phyloP scores from a whole-genome alignment of 2,329 filamentous ascomycete species.

The Aspergillus vadensis region DNA sequence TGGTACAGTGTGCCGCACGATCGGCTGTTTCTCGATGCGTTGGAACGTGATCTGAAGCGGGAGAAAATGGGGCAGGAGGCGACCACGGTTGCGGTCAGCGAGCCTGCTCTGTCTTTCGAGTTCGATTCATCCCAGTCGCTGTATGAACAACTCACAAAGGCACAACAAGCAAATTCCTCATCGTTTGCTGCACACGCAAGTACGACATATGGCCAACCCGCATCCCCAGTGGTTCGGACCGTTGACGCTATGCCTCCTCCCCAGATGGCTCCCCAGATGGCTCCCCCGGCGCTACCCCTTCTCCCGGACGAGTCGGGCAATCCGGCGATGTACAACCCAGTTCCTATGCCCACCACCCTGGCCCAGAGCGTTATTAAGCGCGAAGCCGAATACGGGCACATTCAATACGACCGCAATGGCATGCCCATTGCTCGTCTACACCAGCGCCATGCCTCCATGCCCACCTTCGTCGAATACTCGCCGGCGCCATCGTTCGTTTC shows the following conservation, averaged over 20 bases:
- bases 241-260: constrained; percentile 91
- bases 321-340: constrained; percentile 70
- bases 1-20: constrained; percentile 99
- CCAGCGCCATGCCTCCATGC: constrained; percentile 97
- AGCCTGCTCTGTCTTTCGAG: constrained; percentile 96
- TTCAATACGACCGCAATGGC: constrained; percentile 91
- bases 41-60: constrained; percentile 95
- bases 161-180: constrained; percentile 96
- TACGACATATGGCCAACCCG: constrained; percentile 67
- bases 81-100: constrained; percentile 93
- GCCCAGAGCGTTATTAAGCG: constrained; percentile 79
- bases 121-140: constrained; percentile 99
- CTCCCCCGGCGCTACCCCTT: constrained; percentile 61
- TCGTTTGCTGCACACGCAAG: constrained; percentile 84
- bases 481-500: constrained; percentile 97
- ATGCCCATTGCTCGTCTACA: constrained; percentile 80
- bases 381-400: constrained; percentile 77
- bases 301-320: constrained; percentile 65
- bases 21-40: constrained; percentile 91
- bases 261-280: constrained; percentile 79
- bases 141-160: constrained; percentile 98
- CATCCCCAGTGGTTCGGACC: constrained; percentile 84
- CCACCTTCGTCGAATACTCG: constrained; percentile 96
- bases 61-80: constrained; percentile 99
- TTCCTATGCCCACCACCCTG: constrained; percentile 69